Percentiles rank a stretch among this genome's conserved stretches.
Evolutionary conservation across 2,329 filamentous ascomycete species (phyloP).

Genomic region (Ascochyta clinopodiicola): DNA sequence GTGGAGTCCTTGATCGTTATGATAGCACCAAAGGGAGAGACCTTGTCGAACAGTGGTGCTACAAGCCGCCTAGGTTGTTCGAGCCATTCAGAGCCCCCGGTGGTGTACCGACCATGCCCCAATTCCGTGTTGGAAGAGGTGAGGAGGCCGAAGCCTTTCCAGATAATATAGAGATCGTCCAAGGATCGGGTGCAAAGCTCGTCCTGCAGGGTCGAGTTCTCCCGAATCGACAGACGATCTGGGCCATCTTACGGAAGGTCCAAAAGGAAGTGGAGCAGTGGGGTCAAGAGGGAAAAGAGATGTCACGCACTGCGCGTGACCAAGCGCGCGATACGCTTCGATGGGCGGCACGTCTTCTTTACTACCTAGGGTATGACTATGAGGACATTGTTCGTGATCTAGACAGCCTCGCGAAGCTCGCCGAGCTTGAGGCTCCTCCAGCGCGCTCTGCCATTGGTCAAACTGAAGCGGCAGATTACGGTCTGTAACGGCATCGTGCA

Average conservation of each 20-base stretch:
- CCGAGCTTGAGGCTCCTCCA: slow-evolving; percentile 38
- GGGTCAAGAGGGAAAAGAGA: slow-evolving; percentile 18
- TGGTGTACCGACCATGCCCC: slow-evolving; percentile 42
- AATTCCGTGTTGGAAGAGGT: slow-evolving; percentile 29
- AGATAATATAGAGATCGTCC: slow-evolving; percentile 38
- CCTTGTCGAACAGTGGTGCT: slow-evolving; percentile 57
- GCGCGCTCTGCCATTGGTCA: slow-evolving; percentile 18
- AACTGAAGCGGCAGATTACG: slow-evolving; percentile 16
- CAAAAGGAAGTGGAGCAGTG: slow-evolving; percentile 40
- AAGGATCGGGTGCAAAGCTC: slow-evolving; percentile 36
- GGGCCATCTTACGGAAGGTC: slow-evolving; percentile 42
- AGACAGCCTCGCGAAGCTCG: slow-evolving; percentile 39
- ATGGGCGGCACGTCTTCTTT: slow-evolving; percentile 41
- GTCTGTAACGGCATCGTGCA: slow-evolving; percentile 27
- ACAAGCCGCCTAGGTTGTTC: slow-evolving; percentile 27
- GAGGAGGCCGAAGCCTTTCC: slow-evolving; percentile 35
- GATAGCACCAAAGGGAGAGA: slow-evolving; percentile 56
- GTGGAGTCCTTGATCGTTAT: slow-evolving; percentile 59
- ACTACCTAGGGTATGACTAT: slow-evolving; percentile 42
- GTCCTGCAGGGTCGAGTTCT: slow-evolving; percentile 38
- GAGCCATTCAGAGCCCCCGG: slow-evolving; percentile 40
- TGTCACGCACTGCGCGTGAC: slow-evolving; percentile 20
- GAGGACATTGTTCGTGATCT: slow-evolving; percentile 42
- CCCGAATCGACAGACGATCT: slow-evolving; percentile 43
- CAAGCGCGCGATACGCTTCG: slow-evolving; percentile 37